Conservation (phyloP, 2,329 filamentous ascomycete species). For the Penicillium italicum region DNA sequence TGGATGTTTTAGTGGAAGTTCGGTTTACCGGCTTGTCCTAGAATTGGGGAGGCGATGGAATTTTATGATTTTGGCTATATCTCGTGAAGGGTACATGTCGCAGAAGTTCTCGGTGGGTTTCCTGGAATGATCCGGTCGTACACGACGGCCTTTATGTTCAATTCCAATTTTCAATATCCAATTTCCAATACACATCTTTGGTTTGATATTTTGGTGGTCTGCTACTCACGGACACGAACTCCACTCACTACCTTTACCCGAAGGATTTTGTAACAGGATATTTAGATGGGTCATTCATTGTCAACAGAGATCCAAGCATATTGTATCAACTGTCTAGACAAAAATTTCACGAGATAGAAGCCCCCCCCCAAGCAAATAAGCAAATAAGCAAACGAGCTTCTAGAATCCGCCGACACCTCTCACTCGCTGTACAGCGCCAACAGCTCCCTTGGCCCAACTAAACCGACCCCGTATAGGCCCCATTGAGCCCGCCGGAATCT, state of each 20-base stretch:
- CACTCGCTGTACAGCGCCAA: slow-evolving; percentile 58
- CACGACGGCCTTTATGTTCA: background rate
- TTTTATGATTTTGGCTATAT: background rate
- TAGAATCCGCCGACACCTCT: slow-evolving; percentile 56
- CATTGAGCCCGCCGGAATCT: slow-evolving; percentile 49
- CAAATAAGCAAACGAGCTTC: background rate
- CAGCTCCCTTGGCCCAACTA: slow-evolving; percentile 56
- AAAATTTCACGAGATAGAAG: background rate
- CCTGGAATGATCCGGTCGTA: background rate
- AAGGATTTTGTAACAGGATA: background rate
- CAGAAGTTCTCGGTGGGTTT: background rate
- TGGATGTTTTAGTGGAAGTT: background rate
- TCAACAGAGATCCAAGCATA: background rate
- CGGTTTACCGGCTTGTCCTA: background rate
- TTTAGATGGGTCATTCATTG: background rate
- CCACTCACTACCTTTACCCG: background rate
- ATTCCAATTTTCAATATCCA: too few relatives aligned
- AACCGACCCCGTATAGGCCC: slow-evolving; percentile 55
- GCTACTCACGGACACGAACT: background rate
- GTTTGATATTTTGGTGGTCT: background rate
- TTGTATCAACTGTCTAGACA: background rate
- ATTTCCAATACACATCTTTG: too few relatives aligned
- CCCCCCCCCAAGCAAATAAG: background rate
- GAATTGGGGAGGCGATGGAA: background rate
- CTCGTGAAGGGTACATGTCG: background rate